These are phyloP conservation scores for Erucastrum elatum DNA, from an alignment of 345 rosid genomes.

Conservation along the genomic window DNA sequence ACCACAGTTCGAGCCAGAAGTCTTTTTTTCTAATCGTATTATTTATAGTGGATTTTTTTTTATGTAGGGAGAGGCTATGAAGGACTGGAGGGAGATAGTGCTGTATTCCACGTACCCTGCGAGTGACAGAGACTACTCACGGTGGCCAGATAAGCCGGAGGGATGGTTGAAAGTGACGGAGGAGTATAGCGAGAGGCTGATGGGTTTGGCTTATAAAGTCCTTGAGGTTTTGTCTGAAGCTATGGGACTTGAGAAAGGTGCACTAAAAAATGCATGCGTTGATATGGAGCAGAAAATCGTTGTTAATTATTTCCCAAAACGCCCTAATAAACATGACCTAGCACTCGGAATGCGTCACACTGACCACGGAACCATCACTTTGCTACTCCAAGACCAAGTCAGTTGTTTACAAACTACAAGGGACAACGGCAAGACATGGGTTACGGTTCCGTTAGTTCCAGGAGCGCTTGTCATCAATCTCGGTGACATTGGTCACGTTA, in stretches of 20 bases:
- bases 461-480: slow-evolving; percentile 92
- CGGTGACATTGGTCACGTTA: slow-evolving; percentile 90
- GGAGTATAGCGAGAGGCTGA: slow-evolving; percentile 70
- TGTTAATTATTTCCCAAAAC: slow-evolving; percentile 83
- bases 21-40: not conserved
- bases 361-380: slow-evolving; percentile 87
- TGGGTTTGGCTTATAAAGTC: slow-evolving; percentile 81
- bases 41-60: not conserved
- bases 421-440: slow-evolving; percentile 79
- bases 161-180: slow-evolving; percentile 71
- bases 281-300: slow-evolving; percentile 96
- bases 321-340: slow-evolving; percentile 80
- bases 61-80: slow-evolving; percentile 78
- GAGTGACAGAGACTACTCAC: slow-evolving; percentile 63
- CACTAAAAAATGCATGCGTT: slow-evolving; percentile 74
- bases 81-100: slow-evolving; percentile 92
- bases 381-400: slow-evolving; percentile 83
- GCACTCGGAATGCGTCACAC: slow-evolving; percentile 95
- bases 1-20: not conserved
- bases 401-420: slow-evolving; percentile 90
- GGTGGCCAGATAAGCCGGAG: slow-evolving; percentile 96
- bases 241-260: slow-evolving; percentile 74
- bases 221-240: slow-evolving; percentile 83
- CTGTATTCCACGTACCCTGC: slow-evolving; percentile 81
- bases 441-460: slow-evolving; percentile 87